Evolutionary conservation across 208 protist species (phyloP).

Genomic region (Wallacemonas rigidus): DNA sequence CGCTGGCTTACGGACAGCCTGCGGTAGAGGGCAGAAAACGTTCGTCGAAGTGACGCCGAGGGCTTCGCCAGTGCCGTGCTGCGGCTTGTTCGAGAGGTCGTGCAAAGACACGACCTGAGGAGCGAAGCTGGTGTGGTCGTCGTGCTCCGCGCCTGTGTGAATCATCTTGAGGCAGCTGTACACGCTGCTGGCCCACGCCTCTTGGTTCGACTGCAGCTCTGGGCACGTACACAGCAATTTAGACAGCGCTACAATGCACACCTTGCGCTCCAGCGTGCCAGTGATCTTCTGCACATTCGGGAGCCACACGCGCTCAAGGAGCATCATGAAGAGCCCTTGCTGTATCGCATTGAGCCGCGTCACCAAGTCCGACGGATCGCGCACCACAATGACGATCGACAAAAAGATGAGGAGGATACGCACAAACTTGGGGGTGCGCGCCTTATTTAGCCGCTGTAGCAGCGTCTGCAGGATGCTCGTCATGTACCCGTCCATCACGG

Average conservation of each 20-base stretch:
- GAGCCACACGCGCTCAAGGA: constrained; percentile 81
- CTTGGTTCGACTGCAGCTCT: constrained; percentile 56
- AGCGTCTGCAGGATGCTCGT: constrained; percentile 61
- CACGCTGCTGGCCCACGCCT: constrained; percentile 66
- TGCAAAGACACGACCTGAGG: constrained; percentile 37
- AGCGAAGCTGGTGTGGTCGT: constrained; percentile 80
- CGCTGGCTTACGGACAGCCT: constrained; percentile 56
- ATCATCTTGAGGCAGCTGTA: constrained; percentile 78
- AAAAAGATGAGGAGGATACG: constrained; percentile 91
- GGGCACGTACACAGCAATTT: constrained; percentile 67
- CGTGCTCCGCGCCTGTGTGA: constrained; percentile 62
- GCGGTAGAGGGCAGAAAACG: constrained; percentile 75
- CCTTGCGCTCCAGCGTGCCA: constrained; percentile 81
- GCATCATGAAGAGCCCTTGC: constrained; percentile 73
- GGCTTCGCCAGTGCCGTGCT: constrained; percentile 14
- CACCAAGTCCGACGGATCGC: constrained; percentile 66
- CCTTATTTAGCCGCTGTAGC: constrained; percentile 64
- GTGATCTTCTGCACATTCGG: constrained; percentile 84
- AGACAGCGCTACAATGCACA: constrained; percentile 78
- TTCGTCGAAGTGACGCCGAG: constrained; percentile 35
- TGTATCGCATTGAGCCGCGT: constrained; percentile 67
- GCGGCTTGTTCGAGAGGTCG: constrained; percentile 29
- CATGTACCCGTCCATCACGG: constrained; percentile 67
- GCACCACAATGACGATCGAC: constrained; percentile 67
- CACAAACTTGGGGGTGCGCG: constrained; percentile 87